Base-by-base conservation (phyloP, 2,329 filamentous ascomycete genomes). In the Colletotrichum sp. region DNA sequence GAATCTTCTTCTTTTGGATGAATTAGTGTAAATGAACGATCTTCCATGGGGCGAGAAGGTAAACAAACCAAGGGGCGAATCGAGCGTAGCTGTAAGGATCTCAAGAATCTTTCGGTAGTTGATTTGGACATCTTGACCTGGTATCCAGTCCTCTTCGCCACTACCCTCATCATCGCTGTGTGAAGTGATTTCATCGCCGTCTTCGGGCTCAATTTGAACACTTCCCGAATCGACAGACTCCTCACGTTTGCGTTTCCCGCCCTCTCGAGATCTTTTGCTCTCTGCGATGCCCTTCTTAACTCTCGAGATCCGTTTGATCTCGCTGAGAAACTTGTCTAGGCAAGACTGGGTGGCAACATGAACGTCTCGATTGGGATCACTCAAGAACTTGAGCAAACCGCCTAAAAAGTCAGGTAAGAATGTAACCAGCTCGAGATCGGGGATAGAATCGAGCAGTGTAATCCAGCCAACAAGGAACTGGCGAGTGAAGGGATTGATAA, bases 391-490 rank as follows among this genome's bases (percentile, higher is more conserved):
- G 79, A 99, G 92, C 56, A 99, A 87, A 0, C 96, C 97, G 30
- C 93, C 94, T 2, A 99, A 88, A 80, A 99, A 99, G 66, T 96
- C 95, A 2, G 97, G 97, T 28, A 99, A 87, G 83, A 96, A 98
- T 5, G 95, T 94, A 48, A 99, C 96, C 25, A 99, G 91, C 84
- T 99, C 97, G 56, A 99, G 88, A 82, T 99, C 97, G 0, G 97
- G 97, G 79, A 99, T 98, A 2, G 96, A 98, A 83, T 99, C 97
- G 25, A 99, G 89, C 18, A 99, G 86, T 6, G 94, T 97, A 74
- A 99, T 95, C 97, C 97, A 99, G 36, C 95, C 96, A 4, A 99
- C 97, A 16, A 99, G 89, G 80, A 99, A 99, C 16, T 95, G 98
- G 66, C 97, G 91, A 5, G 96, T 98, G 82, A 97, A 98, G 0